A percentile compares a stretch with the other conserved stretches of the same genome.
phyloP scores from a whole-genome alignment of 352 stramenopile species.

The Bremia lactucae region DNA sequence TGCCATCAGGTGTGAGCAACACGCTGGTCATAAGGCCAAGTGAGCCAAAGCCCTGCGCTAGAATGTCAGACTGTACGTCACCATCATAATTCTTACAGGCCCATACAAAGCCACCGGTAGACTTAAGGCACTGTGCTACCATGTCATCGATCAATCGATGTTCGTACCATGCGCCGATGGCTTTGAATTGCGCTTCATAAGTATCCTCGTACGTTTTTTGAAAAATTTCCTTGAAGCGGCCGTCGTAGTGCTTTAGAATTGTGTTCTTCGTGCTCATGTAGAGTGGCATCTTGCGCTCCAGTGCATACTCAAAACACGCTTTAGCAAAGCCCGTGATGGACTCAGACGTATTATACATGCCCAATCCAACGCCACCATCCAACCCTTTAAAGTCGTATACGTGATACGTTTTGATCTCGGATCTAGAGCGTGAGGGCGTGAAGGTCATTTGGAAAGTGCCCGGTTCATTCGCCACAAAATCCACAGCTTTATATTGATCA shows the following conservation, averaged over 20 bases:
- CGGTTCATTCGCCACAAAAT: constrained; percentile 60
- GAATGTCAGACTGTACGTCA: constrained; percentile 85
- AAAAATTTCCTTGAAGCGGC: constrained; percentile 86
- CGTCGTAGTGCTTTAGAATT: constrained; percentile 84
- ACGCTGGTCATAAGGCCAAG: constrained; percentile 85
- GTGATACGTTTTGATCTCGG: constrained; percentile 38
- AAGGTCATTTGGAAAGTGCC: constrained; percentile 80
- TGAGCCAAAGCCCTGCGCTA: constrained; percentile 83
- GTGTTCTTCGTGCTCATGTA: constrained; percentile 89
- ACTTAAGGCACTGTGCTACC: constrained; percentile 85
- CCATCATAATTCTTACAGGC: constrained; percentile 89
- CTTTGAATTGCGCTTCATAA: constrained; percentile 67
- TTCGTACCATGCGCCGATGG: constrained; percentile 68
- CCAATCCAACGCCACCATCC: constrained; percentile 66
- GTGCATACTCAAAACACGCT: constrained; percentile 56
- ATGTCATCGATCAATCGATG: constrained; percentile 87
- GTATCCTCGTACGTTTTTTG: constrained; percentile 74
- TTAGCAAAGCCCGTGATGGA: constrained; percentile 57
- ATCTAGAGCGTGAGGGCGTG: constrained; percentile 41
- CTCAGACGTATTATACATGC: constrained; percentile 87
- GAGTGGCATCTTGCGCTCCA: constrained; percentile 56
- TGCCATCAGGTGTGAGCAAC: constrained; percentile 70
- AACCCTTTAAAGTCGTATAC: constrained; percentile 77
- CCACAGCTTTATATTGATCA: constrained; percentile 82
- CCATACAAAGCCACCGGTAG: constrained; percentile 84